Evolutionary conservation across 805 yeast species (phyloP).

Genomic region (Ogataea naganishii): DNA sequence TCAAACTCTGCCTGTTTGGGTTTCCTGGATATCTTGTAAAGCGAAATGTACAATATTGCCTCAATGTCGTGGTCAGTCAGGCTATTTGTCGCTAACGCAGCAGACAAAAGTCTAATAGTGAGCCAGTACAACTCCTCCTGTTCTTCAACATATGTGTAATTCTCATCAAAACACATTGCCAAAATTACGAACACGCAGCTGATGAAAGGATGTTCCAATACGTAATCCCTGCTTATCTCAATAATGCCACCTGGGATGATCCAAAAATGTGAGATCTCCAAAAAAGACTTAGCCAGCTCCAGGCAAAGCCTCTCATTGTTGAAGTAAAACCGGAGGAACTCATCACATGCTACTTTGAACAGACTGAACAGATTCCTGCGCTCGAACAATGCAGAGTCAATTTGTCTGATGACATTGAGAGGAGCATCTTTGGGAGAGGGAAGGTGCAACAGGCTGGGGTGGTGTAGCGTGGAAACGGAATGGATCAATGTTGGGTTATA

Average conservation of each 20-base stretch:
- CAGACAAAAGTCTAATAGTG: constrained; percentile 41
- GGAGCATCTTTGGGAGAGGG: constrained; percentile 23
- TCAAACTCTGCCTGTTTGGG: constrained; percentile 45
- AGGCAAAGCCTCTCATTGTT: constrained; percentile 34
- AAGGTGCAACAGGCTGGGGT: too few relatives aligned
- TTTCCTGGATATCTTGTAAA: constrained; percentile 46
- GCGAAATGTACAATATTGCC: constrained; percentile 45
- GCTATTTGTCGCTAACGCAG: constrained; percentile 41
- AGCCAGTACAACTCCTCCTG: constrained; percentile 38
- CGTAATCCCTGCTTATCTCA: constrained; percentile 36
- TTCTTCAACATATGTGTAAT: constrained; percentile 36
- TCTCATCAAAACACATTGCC: constrained; percentile 50
- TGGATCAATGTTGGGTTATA: constrained; percentile 34
- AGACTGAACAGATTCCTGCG: constrained; percentile 20
- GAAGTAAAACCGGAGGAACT: constrained; percentile 37
- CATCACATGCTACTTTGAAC: constrained; percentile 27
- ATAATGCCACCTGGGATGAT: constrained; percentile 55
- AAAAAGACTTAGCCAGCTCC: constrained; percentile 35
- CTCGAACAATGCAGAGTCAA: constrained; percentile 19
- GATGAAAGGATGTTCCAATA: constrained; percentile 42
- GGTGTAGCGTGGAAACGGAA: constrained; percentile 10
- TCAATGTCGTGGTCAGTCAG: constrained; percentile 53
- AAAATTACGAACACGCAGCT: constrained; percentile 44
- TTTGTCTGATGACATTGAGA: constrained; percentile 19
- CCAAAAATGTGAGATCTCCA: constrained; percentile 50